Percentiles rank a stretch among this genome's conserved stretches.
Evolutionary conservation across 805 yeast species (phyloP).

Genomic region (Starmerella floricola): DNA sequence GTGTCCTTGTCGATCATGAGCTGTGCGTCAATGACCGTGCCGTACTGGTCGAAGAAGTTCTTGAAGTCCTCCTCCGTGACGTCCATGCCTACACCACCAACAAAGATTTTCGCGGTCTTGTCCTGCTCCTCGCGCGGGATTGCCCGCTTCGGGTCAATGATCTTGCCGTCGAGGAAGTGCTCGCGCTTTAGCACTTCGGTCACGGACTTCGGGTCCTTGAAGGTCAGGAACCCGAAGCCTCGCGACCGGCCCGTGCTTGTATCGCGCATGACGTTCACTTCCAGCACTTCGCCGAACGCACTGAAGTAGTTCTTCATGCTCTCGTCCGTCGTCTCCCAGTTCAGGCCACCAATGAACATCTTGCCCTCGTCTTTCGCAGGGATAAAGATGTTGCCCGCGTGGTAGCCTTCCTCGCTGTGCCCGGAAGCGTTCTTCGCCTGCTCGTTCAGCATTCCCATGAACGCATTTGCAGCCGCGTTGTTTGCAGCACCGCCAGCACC

Average conservation of each 20-base stretch:
- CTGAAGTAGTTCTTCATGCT: slow-evolving; percentile 68
- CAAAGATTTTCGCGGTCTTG: slow-evolving; percentile 90
- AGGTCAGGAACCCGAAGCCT: slow-evolving; percentile 90
- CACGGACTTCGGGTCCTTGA: slow-evolving; percentile 68
- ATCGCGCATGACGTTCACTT: slow-evolving; percentile 88
- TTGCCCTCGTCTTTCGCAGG: slow-evolving; percentile 64
- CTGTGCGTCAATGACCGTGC: slow-evolving; percentile 88
- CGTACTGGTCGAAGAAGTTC: slow-evolving; percentile 74
- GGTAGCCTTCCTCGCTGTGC: slow-evolving; percentile 21
- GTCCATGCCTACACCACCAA: slow-evolving; percentile 91
- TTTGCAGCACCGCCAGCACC: not conserved
- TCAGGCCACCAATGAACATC: slow-evolving; percentile 92
- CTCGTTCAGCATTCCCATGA: not conserved
- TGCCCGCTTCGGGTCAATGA: slow-evolving; percentile 94
- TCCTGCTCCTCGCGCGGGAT: slow-evolving; percentile 96
- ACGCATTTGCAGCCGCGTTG: not conserved
- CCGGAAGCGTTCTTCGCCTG: slow-evolving; percentile 12
- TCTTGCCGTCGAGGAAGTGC: slow-evolving; percentile 87
- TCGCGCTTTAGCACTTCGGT: slow-evolving; percentile 75
- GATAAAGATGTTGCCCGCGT: slow-evolving; percentile 36
- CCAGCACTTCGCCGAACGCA: slow-evolving; percentile 79
- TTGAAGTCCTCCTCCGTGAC: slow-evolving; percentile 86
- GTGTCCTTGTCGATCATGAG: slow-evolving; percentile 95
- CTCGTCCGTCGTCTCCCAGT: slow-evolving; percentile 95
- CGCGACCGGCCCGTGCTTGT: slow-evolving; percentile 74